A percentile compares a stretch with the other conserved stretches of the same genome.
These are phyloP conservation scores for Stephanodiscus triporus DNA, from an alignment of 108 stramenopile genomes.

Conservation along the genomic window DNA sequence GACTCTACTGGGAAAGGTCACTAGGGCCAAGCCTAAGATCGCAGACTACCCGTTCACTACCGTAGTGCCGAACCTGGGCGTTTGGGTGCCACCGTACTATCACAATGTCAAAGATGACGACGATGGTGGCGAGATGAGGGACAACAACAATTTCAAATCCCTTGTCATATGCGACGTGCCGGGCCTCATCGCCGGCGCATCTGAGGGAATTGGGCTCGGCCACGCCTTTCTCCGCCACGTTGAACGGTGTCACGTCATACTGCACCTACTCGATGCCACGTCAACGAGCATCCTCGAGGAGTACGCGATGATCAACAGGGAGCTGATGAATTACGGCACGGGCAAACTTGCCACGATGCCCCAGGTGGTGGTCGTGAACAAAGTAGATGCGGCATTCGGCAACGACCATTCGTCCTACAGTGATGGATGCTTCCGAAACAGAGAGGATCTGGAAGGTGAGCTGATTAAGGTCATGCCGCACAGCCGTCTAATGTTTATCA, in stretches of 20 bases:
- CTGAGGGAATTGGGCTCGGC: constrained; percentile 87
- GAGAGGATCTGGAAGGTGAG: constrained; percentile 61
- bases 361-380: constrained; percentile 95
- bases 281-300: constrained; percentile 88
- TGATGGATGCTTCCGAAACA: constrained; percentile 16
- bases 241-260: constrained; percentile 92
- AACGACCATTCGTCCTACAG: constrained; percentile 25
- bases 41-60: constrained; percentile 97
- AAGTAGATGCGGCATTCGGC: constrained; percentile 77
- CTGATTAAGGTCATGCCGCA: constrained; percentile 77
- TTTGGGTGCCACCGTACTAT: constrained; percentile 69
- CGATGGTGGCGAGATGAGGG: constrained; percentile 36
- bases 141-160: constrained; percentile 73
- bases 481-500: constrained; percentile 85
- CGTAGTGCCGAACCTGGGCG: constrained; percentile 96
- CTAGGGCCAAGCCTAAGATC: constrained; percentile 96
- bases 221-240: constrained; percentile 93
- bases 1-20: constrained; percentile 88
- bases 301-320: constrained; percentile 93
- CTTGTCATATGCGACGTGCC: constrained; percentile 94
- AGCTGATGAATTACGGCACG: constrained; percentile 89
- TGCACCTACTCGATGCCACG: constrained; percentile 95
- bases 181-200: constrained; percentile 90
- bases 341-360: constrained; percentile 91
- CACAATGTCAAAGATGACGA: constrained; percentile 20